These are phyloP conservation scores for Sporothrix sp. DNA, from an alignment of 2,329 filamentous ascomycete genomes.

Conservation along the genomic window DNA sequence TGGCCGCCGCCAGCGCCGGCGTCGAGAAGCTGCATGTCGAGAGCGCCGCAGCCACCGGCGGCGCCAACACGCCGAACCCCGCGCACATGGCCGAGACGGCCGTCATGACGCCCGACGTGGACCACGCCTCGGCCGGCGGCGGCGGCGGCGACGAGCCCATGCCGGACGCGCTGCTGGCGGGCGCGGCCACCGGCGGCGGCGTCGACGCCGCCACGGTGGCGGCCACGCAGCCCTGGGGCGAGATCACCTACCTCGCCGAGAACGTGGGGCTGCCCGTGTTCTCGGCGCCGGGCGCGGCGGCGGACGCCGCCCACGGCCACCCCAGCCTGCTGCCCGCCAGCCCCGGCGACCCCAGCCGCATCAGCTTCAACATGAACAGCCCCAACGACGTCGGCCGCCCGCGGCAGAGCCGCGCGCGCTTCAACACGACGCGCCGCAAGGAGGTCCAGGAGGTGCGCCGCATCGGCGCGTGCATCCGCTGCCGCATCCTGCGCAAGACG, in stretches of 20 bases:
- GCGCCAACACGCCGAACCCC: neutral
- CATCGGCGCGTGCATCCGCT: conserved; percentile 56
- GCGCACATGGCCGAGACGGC: conserved; percentile 6
- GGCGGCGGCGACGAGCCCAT: conserved; percentile 11
- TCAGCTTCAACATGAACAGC: conserved; percentile 46
- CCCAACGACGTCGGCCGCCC: conserved; percentile 34
- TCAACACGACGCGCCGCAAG: conserved; percentile 48
- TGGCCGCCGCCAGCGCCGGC: conserved; percentile 6
- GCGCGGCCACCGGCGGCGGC: neutral
- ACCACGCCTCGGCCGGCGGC: neutral
- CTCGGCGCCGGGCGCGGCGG: conserved; percentile 10
- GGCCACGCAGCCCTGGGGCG: conserved; percentile 40
- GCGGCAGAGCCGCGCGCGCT: conserved; percentile 46
- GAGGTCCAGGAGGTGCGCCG: conserved; percentile 57
- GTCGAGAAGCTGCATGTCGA: conserved; percentile 1
- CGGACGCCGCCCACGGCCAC: neutral
- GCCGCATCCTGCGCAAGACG: conserved; percentile 55
- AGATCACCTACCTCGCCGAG: conserved; percentile 41
- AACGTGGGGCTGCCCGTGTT: conserved; percentile 21
- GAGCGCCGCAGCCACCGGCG: neutral
- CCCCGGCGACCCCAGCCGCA: conserved; percentile 26
- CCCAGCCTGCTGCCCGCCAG: conserved; percentile 6
- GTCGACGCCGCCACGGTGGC: conserved; percentile 16
- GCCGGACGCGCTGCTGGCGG: conserved; percentile 1
- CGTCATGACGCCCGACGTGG: conserved; percentile 9